Percentiles rank a stretch among this genome's conserved stretches.
Evolutionary conservation across 2,329 filamentous ascomycete genomes (phyloP).

Genomic region (Pseudocercospora fijiensis): DNA sequence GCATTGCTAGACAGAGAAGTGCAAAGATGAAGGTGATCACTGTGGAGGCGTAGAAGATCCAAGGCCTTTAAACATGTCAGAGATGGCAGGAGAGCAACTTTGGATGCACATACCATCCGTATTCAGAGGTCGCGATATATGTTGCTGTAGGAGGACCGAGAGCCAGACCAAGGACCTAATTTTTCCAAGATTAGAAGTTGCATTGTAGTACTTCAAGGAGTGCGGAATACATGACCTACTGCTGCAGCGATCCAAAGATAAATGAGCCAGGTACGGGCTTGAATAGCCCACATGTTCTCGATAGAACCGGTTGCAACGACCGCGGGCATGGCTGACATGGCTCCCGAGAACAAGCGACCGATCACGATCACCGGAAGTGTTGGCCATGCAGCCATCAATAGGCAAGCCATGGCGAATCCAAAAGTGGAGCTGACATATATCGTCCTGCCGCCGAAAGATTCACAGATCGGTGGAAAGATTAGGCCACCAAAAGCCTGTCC

Average conservation of each 20-base stretch:
- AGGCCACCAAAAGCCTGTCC: constrained; percentile 41
- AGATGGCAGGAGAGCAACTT: neutral
- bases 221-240: constrained; percentile 23
- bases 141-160: constrained; percentile 48
- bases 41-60: constrained; percentile 48
- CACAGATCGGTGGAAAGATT: constrained; percentile 43
- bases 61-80: constrained; percentile 41
- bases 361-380: constrained; percentile 42
- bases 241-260: constrained; percentile 48
- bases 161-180: constrained; percentile 42
- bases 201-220: neutral
- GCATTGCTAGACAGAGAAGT: constrained; percentile 41
- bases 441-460: constrained; percentile 40
- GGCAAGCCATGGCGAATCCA: constrained; percentile 38
- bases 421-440: constrained; percentile 41
- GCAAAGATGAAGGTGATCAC: constrained; percentile 41
- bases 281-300: constrained; percentile 46
- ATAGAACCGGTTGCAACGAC: constrained; percentile 51
- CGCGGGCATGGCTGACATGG: constrained; percentile 50
- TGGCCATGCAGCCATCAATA: constrained; percentile 43
- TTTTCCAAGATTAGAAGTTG: neutral
- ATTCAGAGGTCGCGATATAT: constrained; percentile 17
- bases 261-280: constrained; percentile 49
- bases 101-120: constrained; percentile 23
- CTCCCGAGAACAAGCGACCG: constrained; percentile 47